A percentile compares a stretch with the other conserved stretches of the same genome.
These are phyloP conservation scores for Colletotrichum aenigma DNA, from an alignment of 2,329 filamentous ascomycete genomes.

Conservation along the genomic window DNA sequence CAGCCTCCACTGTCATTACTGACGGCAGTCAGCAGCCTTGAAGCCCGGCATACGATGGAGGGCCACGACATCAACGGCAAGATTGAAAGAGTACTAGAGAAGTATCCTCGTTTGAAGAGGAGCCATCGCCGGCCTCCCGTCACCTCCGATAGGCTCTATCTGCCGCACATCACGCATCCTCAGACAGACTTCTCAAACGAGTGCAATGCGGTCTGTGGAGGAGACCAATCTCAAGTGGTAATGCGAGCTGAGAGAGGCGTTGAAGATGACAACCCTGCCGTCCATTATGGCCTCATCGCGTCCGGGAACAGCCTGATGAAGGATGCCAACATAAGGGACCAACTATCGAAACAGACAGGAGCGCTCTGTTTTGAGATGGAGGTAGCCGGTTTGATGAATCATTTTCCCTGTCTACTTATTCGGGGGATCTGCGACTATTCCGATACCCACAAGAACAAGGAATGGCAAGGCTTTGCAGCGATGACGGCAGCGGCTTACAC, in stretches of 20 bases:
- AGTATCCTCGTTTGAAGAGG: background rate
- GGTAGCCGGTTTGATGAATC: constrained; percentile 29
- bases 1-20: constrained; percentile 9
- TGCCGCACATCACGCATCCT: too few species aligned
- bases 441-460: constrained; percentile 42
- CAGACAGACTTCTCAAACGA: too few species aligned
- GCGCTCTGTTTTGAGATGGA: constrained; percentile 31
- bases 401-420: constrained; percentile 38
- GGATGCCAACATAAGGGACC: constrained; percentile 32
- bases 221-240: background rate
- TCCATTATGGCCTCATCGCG: constrained; percentile 29
- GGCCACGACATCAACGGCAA: constrained; percentile 6
- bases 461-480: constrained; percentile 40
- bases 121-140: too few species aligned
- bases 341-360: background rate
- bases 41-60: background rate
- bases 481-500: constrained; percentile 34
- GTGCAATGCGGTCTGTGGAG: background rate
- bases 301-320: constrained; percentile 42
- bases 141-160: too few species aligned
- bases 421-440: constrained; percentile 45
- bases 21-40: constrained; percentile 2
- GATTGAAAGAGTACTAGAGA: constrained; percentile 3
- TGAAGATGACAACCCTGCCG: background rate
- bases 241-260: background rate